Base-by-base conservation (phyloP, 2,329 filamentous ascomycete species). In the Arachnopeziza araneosa region DNA sequence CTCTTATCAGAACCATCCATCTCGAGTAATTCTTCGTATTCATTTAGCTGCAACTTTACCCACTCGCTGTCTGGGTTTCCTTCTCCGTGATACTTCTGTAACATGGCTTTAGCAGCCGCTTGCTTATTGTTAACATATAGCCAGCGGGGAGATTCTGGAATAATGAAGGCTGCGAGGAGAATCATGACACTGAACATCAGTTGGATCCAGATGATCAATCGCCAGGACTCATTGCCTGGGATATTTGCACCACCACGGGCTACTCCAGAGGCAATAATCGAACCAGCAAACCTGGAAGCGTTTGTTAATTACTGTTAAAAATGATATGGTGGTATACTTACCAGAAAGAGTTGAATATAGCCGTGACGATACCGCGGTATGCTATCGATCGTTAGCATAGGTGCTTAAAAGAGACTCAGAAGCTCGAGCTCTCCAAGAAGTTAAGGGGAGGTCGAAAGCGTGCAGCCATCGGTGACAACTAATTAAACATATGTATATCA, bases 121-220 rank as follows among this genome's bases (percentile, higher is more conserved):
- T 77, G 73, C 50, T 80, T 78, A 63, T 80, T 77, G 59, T 83
- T 79, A 59, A 79, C 78, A 59, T 84, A 82, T 23, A 86, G 75
- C 83, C 83, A 87, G 59, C 85, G 74, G 1, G 85, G 85, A 2
- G 81, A 85, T 66, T 88, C 85, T 0, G 85, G 85, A 0, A 87
- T 74, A 64, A 85, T 78, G 59, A 78, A 83, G 3, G 79, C 75
- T 23, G 76, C 75, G 14, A 78, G 24, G 9, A 78, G 73, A 51
- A 84, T 79, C 24, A 83, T 65, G 1, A 71, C 71, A 2, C 76
- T 71, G 52, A 77, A 78, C 57, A 79, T 70, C 53, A 78, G 65
- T 63, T 80, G 78, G 4, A 78, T 66, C 74, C 79, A 80, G 30
- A 83, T 73, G 1, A 83, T 81, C 19, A 84, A 75, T 50, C 78